These are phyloP conservation scores for Neoboletus subvelutipes DNA, from an alignment of 768 basidiomycete genomes.

Conservation along the genomic window DNA sequence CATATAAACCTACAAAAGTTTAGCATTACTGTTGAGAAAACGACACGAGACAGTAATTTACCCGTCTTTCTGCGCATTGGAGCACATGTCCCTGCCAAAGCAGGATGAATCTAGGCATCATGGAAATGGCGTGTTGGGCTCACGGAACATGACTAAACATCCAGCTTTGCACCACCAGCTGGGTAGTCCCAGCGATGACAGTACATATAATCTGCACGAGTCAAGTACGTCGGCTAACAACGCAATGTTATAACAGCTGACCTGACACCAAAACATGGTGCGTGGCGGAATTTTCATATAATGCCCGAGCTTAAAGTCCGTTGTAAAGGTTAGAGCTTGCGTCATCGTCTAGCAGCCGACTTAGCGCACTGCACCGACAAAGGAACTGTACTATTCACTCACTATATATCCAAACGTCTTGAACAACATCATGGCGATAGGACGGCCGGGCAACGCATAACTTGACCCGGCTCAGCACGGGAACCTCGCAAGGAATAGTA, in stretches of 20 bases:
- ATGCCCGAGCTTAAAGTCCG: slow-evolving; percentile 79
- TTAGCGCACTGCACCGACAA: background rate
- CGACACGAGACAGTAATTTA: background rate
- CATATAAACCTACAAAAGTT: slow-evolving; percentile 44
- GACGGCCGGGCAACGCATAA: slow-evolving; percentile 73
- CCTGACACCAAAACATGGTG: slow-evolving; percentile 70
- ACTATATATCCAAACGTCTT: slow-evolving; percentile 79
- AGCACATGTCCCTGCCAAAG: slow-evolving; percentile 46
- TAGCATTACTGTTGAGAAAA: background rate
- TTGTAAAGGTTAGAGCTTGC: slow-evolving; percentile 61
- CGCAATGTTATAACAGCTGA: slow-evolving; percentile 21
- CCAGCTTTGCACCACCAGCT: slow-evolving; percentile 75
- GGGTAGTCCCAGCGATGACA: slow-evolving; percentile 66
- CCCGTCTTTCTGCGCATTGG: slow-evolving; percentile 41
- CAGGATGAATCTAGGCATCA: background rate
- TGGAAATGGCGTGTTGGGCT: slow-evolving; percentile 13
- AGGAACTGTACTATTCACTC: background rate
- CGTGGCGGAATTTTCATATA: slow-evolving; percentile 64
- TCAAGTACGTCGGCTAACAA: background rate
- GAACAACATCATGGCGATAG: slow-evolving; percentile 84
- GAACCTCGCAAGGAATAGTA: background rate
- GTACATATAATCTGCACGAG: slow-evolving; percentile 56
- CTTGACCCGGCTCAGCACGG: slow-evolving; percentile 13
- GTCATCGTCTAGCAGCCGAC: slow-evolving; percentile 26
- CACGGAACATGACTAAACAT: slow-evolving; percentile 63